phyloP scores from a whole-genome alignment of 306 rosid species.

The Quercus cerris region DNA sequence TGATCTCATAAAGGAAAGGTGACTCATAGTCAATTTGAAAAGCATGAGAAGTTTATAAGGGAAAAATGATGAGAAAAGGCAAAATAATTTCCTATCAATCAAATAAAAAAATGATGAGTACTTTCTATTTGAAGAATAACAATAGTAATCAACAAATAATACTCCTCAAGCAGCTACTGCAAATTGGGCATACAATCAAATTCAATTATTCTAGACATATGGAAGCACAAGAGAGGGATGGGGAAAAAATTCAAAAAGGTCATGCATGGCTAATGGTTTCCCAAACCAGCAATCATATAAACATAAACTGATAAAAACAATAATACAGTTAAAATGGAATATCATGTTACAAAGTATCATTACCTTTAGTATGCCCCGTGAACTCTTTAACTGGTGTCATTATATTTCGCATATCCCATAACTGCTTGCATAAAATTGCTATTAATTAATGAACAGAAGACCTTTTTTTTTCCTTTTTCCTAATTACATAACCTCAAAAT shows the following conservation, averaged over 20 bases:
- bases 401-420: conserved; percentile 95
- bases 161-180: neutral
- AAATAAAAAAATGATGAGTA: neutral
- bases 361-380: conserved; percentile 93
- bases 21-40: neutral
- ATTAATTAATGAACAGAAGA: neutral
- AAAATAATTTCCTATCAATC: neutral
- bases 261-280: neutral
- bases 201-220: neutral
- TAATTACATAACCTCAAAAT: conserved; percentile 15
- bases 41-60: neutral
- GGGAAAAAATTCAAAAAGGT: neutral
- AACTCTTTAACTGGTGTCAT: conserved; percentile 85
- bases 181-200: neutral
- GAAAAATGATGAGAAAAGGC: neutral
- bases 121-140: neutral
- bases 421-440: conserved; percentile 46
- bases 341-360: neutral
- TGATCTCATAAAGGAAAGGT: neutral
- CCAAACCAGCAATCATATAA: neutral
- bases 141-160: neutral
- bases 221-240: neutral
- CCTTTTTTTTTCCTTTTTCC: neutral
- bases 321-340: neutral
- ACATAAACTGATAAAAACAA: neutral